phyloP scores from a whole-genome alignment of 1,139 yeast genomes.

The Yamadazyma dushanensis region DNA sequence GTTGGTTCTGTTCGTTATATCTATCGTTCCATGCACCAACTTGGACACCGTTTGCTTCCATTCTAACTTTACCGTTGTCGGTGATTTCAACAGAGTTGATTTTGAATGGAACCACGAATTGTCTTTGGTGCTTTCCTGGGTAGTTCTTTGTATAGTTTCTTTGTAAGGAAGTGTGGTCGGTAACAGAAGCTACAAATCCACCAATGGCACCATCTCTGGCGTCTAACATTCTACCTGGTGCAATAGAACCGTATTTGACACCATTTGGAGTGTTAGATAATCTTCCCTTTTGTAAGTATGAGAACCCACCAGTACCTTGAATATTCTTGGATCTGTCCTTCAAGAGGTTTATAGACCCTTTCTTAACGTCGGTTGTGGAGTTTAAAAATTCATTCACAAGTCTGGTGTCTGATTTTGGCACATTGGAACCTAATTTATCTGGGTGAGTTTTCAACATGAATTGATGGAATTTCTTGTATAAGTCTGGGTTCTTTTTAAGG shows the following conservation, averaged over 20 bases:
- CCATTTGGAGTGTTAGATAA: slow-evolving; percentile 77
- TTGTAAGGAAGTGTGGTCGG: slow-evolving; percentile 42
- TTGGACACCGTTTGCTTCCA: slow-evolving; percentile 43
- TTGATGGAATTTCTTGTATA: slow-evolving; percentile 30
- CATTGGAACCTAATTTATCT: slow-evolving; percentile 24
- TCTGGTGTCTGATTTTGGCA: slow-evolving; percentile 20
- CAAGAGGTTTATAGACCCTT: slow-evolving; percentile 9
- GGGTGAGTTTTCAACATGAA: slow-evolving; percentile 41
- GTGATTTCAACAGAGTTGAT: slow-evolving; percentile 40
- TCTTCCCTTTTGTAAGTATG: slow-evolving; percentile 72
- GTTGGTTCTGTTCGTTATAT: slow-evolving; percentile 24
- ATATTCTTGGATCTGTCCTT: slow-evolving; percentile 21
- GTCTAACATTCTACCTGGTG: slow-evolving; percentile 69
- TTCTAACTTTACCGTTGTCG: slow-evolving; percentile 36
- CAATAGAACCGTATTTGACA: slow-evolving; percentile 53
- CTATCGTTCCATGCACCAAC: slow-evolving; percentile 44
- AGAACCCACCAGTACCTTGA: slow-evolving; percentile 73
- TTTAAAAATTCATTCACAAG: slow-evolving; percentile 31
- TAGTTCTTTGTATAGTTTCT: slow-evolving; percentile 40
- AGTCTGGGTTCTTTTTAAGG: slow-evolving; percentile 33
- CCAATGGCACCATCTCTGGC: slow-evolving; percentile 65
- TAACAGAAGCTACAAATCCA: slow-evolving; percentile 61
- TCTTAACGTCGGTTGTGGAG: slow-evolving; percentile 8
- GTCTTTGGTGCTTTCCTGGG: slow-evolving; percentile 47
- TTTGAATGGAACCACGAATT: slow-evolving; percentile 46